Conservation (phyloP, 2,329 filamentous ascomycete species). For the Zymoseptoria brevis region DNA sequence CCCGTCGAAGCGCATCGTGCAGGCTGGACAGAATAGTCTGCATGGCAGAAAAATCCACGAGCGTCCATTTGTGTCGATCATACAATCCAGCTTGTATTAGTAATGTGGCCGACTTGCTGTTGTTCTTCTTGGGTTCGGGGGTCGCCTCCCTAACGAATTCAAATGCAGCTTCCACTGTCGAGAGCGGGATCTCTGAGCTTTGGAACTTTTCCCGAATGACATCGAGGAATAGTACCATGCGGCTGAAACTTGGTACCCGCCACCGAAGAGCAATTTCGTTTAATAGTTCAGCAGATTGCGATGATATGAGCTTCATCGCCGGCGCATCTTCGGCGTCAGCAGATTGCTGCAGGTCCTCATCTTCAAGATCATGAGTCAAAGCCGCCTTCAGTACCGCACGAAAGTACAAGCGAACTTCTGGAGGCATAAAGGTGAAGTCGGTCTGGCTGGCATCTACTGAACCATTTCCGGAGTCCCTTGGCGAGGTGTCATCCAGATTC, state of each 20-base stretch:
- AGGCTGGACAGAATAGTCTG: conserved; percentile 66
- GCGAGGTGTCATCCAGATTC: conserved; percentile 47
- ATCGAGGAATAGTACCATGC: conserved; percentile 74
- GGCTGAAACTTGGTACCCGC: conserved; percentile 77
- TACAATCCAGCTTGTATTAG: conserved; percentile 43
- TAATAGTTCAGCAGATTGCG: conserved; percentile 71
- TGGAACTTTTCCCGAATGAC: conserved; percentile 77
- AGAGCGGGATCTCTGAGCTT: conserved; percentile 70
- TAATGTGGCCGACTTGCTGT: conserved; percentile 1
- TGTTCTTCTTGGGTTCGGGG: conserved; percentile 45
- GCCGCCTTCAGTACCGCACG: conserved; percentile 73
- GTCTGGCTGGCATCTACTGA: conserved; percentile 29
- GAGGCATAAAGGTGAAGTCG: conserved; percentile 78
- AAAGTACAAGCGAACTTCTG: conserved; percentile 75
- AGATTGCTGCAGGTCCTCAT: conserved; percentile 44
- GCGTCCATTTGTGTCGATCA: conserved; percentile 44
- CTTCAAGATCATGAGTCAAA: conserved; percentile 53
- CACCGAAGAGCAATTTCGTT: conserved; percentile 80
- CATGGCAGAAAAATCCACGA: conserved; percentile 50
- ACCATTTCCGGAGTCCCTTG: conserved; percentile 29
- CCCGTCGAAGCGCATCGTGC: conserved; percentile 74
- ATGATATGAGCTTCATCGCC: conserved; percentile 55
- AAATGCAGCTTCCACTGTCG: conserved; percentile 77
- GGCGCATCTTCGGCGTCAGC: conserved; percentile 42
- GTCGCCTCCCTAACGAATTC: conserved; percentile 67